Evolutionary conservation across 2,329 filamentous ascomycete species (phyloP).

Genomic region (Sphaerostilbella broomeana): DNA sequence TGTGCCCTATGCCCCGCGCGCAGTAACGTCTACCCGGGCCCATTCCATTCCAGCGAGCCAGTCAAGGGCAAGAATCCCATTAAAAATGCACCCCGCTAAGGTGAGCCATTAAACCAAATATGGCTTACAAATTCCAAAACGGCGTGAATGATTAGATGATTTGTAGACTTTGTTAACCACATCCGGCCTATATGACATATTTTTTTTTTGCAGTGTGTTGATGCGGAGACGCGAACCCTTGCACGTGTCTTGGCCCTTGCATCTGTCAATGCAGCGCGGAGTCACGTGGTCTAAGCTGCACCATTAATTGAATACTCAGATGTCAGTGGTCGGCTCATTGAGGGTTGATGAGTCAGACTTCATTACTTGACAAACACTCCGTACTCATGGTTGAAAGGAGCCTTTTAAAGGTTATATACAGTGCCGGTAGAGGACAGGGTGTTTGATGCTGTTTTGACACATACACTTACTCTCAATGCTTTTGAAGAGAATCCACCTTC

Average conservation of each 20-base stretch:
- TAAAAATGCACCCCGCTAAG: too few species aligned
- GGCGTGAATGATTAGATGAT: neutral
- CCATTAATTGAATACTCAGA: neutral
- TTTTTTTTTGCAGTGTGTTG: slow-evolving; percentile 12
- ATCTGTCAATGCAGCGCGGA: slow-evolving; percentile 2
- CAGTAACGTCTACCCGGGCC: slow-evolving; percentile 8
- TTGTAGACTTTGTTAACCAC: slow-evolving; percentile 2
- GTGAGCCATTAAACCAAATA: slow-evolving; percentile 7
- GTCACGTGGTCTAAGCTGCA: slow-evolving; percentile 1
- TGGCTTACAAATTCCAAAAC: neutral
- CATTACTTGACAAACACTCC: too few species aligned
- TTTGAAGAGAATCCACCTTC: slow-evolving; percentile 6
- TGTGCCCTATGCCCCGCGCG: too few species aligned
- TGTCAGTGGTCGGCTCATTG: too few species aligned
- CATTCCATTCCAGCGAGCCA: slow-evolving; percentile 10
- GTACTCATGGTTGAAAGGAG: too few species aligned
- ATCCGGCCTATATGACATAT: neutral
- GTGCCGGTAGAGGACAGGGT: too few species aligned
- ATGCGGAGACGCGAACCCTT: slow-evolving; percentile 11
- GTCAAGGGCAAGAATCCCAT: slow-evolving; percentile 7
- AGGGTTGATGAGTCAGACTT: too few species aligned
- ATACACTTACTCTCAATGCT: slow-evolving; percentile 7
- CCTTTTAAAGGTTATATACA: slow-evolving; percentile 1
- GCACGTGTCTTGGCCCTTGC: slow-evolving; percentile 10
- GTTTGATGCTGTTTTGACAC: neutral